Base-by-base conservation (phyloP, 768 basidiomycete species). In the Fomitopsis pulvina region DNA sequence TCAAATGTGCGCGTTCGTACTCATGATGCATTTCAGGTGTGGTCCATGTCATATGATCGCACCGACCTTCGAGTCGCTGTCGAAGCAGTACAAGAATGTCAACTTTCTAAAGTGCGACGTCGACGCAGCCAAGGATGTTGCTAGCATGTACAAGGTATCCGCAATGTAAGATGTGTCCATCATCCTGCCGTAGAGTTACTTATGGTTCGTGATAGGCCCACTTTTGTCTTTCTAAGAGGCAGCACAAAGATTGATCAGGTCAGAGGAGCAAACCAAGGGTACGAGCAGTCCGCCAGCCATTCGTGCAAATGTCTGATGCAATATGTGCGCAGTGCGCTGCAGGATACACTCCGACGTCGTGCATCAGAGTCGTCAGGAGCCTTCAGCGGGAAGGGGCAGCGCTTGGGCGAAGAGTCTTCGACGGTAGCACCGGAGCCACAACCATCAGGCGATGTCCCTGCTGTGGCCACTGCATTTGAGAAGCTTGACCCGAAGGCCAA, bases 81-180 rank as follows among this genome's bases (percentile, higher is more conserved):
- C 87, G 5, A 83, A 80, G 58, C 69, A 87, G 57, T 82, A 86
- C 62, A 69, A 68, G 21, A 72, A 75, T 44, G 88, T 84, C 51
- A 87, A 87, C 65, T 93, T 93, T 68, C 62, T 92, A 60, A 92
- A 92, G 63, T 86, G 83, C 57, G 87, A 90, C 58, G 81, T 89
- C 16, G 88, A 91, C 57, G 77, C 75, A 43, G 81, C 80, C 18
- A 65, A 57, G 55, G 89, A 90, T 38, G 82, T 92, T 24, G 81
- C 90, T 7, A 60, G 69, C 26, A 44, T 67, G 37, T 88, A 89
- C 62, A 66, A 66, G 3, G 74, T 93, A 52, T 68, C 79, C 22
- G 88, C 88, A 0, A 92, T 93, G 89, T 87, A 55, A 58, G 79
- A 55, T 11, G 27, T 30, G 43, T 32, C 3, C 29, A 6, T 45